These are phyloP conservation scores for Thraustochytrium striatum DNA, from an alignment of 352 stramenopile genomes.

Conservation along the genomic window DNA sequence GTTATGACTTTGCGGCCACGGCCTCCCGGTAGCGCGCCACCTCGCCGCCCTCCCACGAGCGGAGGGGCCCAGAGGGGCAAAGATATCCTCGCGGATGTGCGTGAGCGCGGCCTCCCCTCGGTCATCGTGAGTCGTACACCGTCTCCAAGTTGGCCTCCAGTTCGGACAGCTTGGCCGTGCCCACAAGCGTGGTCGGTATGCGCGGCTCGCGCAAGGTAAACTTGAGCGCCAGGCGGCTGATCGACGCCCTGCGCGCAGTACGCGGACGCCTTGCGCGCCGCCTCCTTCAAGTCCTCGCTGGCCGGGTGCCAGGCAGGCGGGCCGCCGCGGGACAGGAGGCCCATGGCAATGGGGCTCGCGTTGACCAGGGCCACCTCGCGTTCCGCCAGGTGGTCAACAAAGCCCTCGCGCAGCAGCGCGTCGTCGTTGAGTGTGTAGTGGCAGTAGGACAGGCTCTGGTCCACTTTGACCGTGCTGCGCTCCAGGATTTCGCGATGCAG, in stretches of 20 bases:
- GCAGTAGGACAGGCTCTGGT: conserved; percentile 65
- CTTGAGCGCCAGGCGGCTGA: conserved; percentile 21
- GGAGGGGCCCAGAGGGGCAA: not conserved
- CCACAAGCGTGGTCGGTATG: not conserved
- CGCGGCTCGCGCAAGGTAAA: not conserved
- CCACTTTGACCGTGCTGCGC: conserved; percentile 51
- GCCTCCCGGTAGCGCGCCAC: conserved; percentile 32
- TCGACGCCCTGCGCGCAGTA: not conserved
- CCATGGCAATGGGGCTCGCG: conserved; percentile 69
- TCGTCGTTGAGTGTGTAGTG: conserved; percentile 60
- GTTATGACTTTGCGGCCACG: too few species aligned
- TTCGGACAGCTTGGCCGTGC: not conserved
- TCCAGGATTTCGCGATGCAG: conserved; percentile 65
- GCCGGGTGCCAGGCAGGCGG: conserved; percentile 67
- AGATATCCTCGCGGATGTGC: not conserved
- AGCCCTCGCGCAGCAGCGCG: conserved; percentile 18
- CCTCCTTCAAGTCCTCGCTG: conserved; percentile 56
- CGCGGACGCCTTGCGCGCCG: conserved; percentile 42
- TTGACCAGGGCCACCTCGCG: conserved; percentile 60
- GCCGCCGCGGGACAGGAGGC: conserved; percentile 61
- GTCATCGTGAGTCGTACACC: not conserved
- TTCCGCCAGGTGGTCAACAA: not conserved
- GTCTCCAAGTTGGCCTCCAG: not conserved
- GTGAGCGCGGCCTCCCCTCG: not conserved
- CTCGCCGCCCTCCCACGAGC: conserved; percentile 35